These are phyloP conservation scores for Sporothrix brasiliensis DNA, from an alignment of 2,329 filamentous ascomycete genomes.

Conservation along the genomic window DNA sequence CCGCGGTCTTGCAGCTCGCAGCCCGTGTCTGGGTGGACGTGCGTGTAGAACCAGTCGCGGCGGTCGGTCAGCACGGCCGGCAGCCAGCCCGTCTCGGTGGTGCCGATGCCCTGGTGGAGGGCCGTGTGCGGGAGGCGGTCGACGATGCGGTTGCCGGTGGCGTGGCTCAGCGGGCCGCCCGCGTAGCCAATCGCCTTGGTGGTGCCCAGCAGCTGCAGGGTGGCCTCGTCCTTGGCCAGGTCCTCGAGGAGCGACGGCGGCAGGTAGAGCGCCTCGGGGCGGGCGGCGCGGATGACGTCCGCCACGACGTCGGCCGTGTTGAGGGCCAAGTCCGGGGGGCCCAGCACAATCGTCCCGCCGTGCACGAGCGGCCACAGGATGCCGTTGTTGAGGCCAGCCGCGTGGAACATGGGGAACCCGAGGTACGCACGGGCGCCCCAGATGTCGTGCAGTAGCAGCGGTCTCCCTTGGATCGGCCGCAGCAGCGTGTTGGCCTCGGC, in stretches of 20 bases:
- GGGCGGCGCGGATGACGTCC: constrained; percentile 41
- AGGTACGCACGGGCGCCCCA: constrained; percentile 11
- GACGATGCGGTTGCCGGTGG: constrained; percentile 41
- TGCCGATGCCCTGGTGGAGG: constrained; percentile 30
- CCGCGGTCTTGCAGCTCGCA: constrained; percentile 21
- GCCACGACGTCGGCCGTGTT: constrained; percentile 43
- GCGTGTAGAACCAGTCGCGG: constrained; percentile 24
- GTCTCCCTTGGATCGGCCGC: constrained; percentile 38
- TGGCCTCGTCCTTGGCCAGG: constrained; percentile 37
- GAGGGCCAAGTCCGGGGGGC: constrained; percentile 38
- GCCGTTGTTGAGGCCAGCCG: constrained; percentile 24
- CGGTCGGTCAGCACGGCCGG: constrained; percentile 37
- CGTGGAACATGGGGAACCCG: constrained; percentile 47
- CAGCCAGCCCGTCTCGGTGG: constrained; percentile 31
- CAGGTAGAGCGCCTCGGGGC: constrained; percentile 40
- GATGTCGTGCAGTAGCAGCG: constrained; percentile 11
- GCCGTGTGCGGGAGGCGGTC: constrained; percentile 44
- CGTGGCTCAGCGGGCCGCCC: constrained; percentile 47
- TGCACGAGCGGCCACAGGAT: constrained; percentile 40
- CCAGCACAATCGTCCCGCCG: constrained; percentile 40
- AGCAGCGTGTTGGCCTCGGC: constrained; percentile 46
- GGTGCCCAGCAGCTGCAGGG: not conserved
- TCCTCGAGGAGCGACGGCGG: constrained; percentile 51
- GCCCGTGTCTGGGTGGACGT: constrained; percentile 25
- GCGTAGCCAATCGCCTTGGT: constrained; percentile 45